phyloP scores from a whole-genome alignment of 2,329 filamentous ascomycete species.

The Cytospora piceae region DNA sequence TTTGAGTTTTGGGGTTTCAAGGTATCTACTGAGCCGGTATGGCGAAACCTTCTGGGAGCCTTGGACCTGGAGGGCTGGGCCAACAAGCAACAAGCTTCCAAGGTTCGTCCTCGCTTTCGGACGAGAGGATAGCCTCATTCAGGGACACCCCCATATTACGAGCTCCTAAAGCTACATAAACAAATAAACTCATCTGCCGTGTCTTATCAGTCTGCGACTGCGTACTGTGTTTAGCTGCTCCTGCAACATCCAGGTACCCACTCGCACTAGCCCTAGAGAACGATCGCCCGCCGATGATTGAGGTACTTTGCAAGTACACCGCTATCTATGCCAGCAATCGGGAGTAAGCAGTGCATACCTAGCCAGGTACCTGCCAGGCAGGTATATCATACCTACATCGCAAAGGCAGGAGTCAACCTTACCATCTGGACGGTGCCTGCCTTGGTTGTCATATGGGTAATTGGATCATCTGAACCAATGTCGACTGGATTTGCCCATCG shows the following conservation, averaged over 20 bases:
- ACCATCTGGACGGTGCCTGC: background rate
- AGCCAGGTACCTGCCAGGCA: background rate
- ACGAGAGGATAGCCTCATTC: background rate
- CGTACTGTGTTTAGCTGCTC: conserved; percentile 4
- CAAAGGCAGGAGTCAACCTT: background rate
- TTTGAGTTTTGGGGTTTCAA: background rate
- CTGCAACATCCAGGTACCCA: conserved; percentile 4
- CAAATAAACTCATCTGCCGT: conserved; percentile 1
- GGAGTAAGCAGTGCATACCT: background rate
- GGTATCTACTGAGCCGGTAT: too few species aligned
- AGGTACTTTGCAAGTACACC: background rate
- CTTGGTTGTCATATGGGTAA: too few species aligned
- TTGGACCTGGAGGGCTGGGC: too few species aligned
- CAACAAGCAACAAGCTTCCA: too few species aligned
- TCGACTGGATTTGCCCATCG: background rate
- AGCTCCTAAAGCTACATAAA: background rate
- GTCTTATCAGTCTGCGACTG: conserved; percentile 1
- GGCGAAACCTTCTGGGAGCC: too few species aligned
- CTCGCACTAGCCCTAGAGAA: conserved; percentile 3
- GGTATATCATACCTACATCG: background rate
- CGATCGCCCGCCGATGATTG: background rate
- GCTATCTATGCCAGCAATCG: background rate
- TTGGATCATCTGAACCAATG: too few species aligned
- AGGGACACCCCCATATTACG: background rate
- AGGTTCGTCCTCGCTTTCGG: background rate